Base-by-base conservation (phyloP, 495 filamentous ascomycete species). In the Mytilinidion resinicola region DNA sequence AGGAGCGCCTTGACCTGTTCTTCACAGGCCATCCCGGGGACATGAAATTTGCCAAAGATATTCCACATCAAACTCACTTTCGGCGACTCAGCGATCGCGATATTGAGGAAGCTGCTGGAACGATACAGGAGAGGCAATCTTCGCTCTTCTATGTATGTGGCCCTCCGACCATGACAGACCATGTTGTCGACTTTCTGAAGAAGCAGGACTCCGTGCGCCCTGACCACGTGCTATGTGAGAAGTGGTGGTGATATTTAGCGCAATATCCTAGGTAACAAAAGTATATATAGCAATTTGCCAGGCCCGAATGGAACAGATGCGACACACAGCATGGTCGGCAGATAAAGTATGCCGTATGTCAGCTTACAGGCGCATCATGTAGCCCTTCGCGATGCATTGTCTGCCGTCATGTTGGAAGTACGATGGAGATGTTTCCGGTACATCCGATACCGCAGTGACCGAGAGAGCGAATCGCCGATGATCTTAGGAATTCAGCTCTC, bases 101-200 rank as follows among this genome's bases (percentile, higher is more conserved):
- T 38, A 14, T 53, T 25, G 15, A 19, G 36, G n/a, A 33, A 14
- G 50, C 50, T 1, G 30, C 33, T 19, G 50, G 50, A 9, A n/a
- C 15, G 46, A 7, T 11, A 46, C 12, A 35, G 4, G 73, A 79
- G 47, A 75, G 80, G 36, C 56, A 68, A 7, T 60, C 70, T 0
- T 79, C 83, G 1, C 82, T 89, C 0, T 83, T 80, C 38, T 96
- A 92, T 67, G 77, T 96, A 0, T 95, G 90, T 67, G 89, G 90
- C 7, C 84, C 88, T 14, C 86, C 86, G 15, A 53, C 54, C 9
- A 93, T 95, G 89, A 92, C 87, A 3, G 90, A 95, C 71, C 79
- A 85, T 55, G 79, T 90, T 60, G 87, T 91, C 0, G 75, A 75
- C n/a, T 72, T 73, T 14, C 67, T 83, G 1, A 63, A 69, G 3